Evolutionary conservation across 495 filamentous ascomycete species (phyloP).

Genomic region (Aspergillus olivimuriae): DNA sequence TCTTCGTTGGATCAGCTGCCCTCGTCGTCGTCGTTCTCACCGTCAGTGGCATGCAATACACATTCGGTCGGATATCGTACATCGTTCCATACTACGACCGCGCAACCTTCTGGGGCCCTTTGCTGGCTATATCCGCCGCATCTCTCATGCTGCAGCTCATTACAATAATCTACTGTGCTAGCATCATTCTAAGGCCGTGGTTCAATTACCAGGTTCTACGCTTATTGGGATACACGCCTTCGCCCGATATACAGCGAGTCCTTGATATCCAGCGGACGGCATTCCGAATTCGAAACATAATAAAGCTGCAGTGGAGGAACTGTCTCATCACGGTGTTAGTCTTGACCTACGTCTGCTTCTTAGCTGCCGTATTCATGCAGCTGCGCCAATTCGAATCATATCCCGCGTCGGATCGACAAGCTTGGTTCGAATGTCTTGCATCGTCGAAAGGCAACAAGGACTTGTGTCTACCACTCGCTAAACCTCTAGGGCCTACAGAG

Average conservation of each 20-base stretch:
- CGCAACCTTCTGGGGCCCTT: constrained; percentile 2
- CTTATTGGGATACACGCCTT: background rate
- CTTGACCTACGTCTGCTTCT: constrained; percentile 2
- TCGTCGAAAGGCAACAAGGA: background rate
- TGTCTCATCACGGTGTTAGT: background rate
- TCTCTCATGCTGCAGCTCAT: background rate
- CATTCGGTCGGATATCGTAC: constrained; percentile 1
- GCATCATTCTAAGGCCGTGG: background rate
- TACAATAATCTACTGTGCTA: background rate
- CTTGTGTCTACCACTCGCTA: background rate
- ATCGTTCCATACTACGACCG: constrained; percentile 4
- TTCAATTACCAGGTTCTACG: background rate
- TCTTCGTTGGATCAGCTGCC: background rate
- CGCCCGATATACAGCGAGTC: background rate
- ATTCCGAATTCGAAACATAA: background rate
- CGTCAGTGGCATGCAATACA: constrained; percentile 2
- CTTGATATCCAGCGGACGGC: background rate
- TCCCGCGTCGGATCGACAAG: background rate
- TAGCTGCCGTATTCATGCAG: constrained; percentile 3
- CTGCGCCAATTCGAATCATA: constrained; percentile 2
- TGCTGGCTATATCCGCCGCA: background rate
- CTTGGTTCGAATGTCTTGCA: constrained; percentile 1
- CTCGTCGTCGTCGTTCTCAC: constrained; percentile 1
- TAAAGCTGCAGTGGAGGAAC: constrained; percentile 4
- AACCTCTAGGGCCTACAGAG: constrained; percentile 1